Evolutionary conservation across 2,329 filamentous ascomycete genomes (phyloP).

Genomic region (Alternaria sp.): DNA sequence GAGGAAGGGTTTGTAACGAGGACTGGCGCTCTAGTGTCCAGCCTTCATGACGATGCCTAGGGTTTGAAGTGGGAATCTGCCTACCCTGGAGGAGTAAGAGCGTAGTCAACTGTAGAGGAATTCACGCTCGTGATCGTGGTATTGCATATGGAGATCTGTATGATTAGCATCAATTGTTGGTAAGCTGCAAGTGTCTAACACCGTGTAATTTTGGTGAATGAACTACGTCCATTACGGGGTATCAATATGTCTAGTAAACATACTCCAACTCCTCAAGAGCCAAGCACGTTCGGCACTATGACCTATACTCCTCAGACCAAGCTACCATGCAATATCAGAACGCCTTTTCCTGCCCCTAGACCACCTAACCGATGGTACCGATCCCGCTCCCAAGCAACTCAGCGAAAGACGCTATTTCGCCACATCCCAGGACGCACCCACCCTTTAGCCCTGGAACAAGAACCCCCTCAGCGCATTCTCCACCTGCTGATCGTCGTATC

Average conservation of each 20-base stretch:
- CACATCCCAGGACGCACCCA: not conserved
- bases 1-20: not conserved
- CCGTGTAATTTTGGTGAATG: not conserved
- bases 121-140: no score
- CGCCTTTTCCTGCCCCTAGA: not conserved
- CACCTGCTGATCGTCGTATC: constrained; percentile 32
- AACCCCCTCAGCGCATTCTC: constrained; percentile 36
- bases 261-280: not conserved
- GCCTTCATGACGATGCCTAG: no score
- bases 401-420: not conserved
- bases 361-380: no score
- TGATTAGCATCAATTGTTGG: not conserved
- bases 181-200: not conserved
- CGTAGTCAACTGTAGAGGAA: no score
- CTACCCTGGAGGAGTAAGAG: not conserved
- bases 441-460: constrained; percentile 27
- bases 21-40: not conserved
- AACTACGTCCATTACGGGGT: not conserved
- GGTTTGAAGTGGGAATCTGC: not conserved
- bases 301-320: not conserved
- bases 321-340: not conserved
- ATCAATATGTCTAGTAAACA: not conserved
- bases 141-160: no score
- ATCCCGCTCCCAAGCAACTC: no score
- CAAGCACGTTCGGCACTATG: not conserved